Conservation (phyloP, 208 protist species). For the Leishmania tarentolae region DNA sequence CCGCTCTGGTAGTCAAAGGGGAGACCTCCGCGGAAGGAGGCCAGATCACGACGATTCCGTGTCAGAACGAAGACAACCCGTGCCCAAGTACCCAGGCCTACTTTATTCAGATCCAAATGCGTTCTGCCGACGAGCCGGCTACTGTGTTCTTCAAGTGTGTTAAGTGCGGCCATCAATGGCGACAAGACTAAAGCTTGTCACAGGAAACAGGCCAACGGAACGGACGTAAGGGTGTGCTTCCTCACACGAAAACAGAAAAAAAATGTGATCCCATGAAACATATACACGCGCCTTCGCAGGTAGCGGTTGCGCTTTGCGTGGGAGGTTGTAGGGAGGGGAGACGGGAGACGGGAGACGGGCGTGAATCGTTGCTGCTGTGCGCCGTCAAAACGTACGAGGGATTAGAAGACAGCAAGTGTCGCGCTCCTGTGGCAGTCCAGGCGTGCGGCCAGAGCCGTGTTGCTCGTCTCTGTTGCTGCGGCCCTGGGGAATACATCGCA, state of each 20-base stretch:
- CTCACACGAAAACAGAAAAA: background rate
- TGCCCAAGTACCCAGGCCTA: constrained; percentile 90
- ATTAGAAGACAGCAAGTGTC: background rate
- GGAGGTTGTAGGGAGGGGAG: too few relatives aligned
- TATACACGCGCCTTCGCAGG: too few relatives aligned
- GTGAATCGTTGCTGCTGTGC: background rate
- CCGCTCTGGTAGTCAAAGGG: background rate
- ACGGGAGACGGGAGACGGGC: background rate
- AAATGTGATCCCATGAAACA: too few relatives aligned
- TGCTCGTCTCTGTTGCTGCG: background rate
- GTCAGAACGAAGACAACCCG: constrained; percentile 70
- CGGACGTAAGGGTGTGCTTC: background rate
- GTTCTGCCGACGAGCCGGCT: constrained; percentile 97
- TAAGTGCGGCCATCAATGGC: constrained; percentile 95
- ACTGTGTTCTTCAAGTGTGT: constrained; percentile 97
- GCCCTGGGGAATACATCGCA: too few relatives aligned
- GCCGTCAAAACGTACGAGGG: background rate
- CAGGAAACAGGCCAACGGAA: background rate
- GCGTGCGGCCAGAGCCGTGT: background rate
- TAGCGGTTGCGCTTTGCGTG: too few relatives aligned
- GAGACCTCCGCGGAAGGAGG: constrained; percentile 56
- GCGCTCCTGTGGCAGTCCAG: background rate
- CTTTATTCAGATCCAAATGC: constrained; percentile 97
- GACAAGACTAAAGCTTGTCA: constrained; percentile 62
- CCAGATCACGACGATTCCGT: constrained; percentile 83